Evolutionary conservation across 768 basidiomycete species (phyloP), one percentile per base, ranked within the genome.

Genomic region (Calocybe cyanea): DNA sequence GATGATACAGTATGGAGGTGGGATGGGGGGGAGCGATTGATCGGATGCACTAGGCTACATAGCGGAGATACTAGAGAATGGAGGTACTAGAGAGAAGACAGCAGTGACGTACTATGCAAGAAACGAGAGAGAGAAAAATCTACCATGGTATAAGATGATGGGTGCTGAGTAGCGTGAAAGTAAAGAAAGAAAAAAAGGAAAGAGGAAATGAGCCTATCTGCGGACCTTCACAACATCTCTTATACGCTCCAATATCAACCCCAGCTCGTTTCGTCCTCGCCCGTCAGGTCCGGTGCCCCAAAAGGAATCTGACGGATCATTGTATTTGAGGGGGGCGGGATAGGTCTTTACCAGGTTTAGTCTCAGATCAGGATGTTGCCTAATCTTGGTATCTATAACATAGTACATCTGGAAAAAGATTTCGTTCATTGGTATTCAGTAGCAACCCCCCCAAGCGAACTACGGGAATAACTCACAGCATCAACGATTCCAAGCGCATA

Each of bases 311-410:
- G 62, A 57, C 2, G 63, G 58, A 54, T 84, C 81, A 9, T 66
- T 60, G 55, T 80, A 85, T 6, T 81, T 58, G 25, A 87, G 64
- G 24, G 65, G 66, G 2, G 69, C 67, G 13, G 68, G 55, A 7
- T 72, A 76, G 2, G 87, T 87, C 17, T 62, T 56, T 18, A 13
- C 91, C 72, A 56, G 77, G 56, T 17, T 49, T 48, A 28, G 43
- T 24, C 80, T 76, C 43, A 91, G 60, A 23, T 75, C 66, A 0
- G 75, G 66, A 57, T 92, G 85, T 65, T 91, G 88, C 38, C 66
- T 72, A 55, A 91, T 83, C 58, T 92, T 92, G 49, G 72, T 55
- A 49, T 72, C 72, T 39, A 89, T 54, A 28, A 83, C 85, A 43
- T 7, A 20, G 15, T 17, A 23, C 4, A 33, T 7, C 7, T 17